Evolutionary conservation across 2,329 filamentous ascomycete genomes (phyloP).

Genomic region (Ophiostoma sp.): DNA sequence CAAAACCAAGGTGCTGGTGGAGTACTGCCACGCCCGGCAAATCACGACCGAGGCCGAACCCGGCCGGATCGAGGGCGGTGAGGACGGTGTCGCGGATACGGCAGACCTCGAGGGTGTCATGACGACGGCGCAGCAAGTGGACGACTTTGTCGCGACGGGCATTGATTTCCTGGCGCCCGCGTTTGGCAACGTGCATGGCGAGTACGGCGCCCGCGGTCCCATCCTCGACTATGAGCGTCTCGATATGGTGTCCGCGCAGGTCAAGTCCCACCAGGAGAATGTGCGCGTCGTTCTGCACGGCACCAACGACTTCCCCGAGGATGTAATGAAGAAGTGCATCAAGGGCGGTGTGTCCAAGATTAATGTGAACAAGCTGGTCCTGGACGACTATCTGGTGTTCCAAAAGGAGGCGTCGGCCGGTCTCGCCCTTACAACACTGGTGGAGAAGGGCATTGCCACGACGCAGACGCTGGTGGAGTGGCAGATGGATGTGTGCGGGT

Average conservation of each 20-base stretch:
- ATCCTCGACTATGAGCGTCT: conserved; percentile 55
- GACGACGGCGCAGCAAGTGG: conserved; percentile 61
- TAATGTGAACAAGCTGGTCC: conserved; percentile 50
- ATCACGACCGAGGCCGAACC: conserved; percentile 70
- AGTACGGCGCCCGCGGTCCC: conserved; percentile 58
- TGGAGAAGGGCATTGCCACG: conserved; percentile 48
- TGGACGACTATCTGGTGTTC: conserved; percentile 20
- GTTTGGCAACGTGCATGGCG: conserved; percentile 66
- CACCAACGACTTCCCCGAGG: conserved; percentile 37
- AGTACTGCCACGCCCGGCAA: conserved; percentile 61
- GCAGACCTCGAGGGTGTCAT: conserved; percentile 44
- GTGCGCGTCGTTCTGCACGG: conserved; percentile 32
- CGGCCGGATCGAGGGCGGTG: conserved; percentile 61
- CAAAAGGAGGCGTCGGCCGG: conserved; percentile 19
- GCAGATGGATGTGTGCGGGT: conserved; percentile 51
- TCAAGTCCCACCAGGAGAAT: conserved; percentile 14
- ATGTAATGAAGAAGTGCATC: conserved; percentile 55
- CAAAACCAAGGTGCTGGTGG: conserved; percentile 60
- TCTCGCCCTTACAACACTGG: conserved; percentile 40
- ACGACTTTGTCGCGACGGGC: conserved; percentile 61
- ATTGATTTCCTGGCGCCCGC: conserved; percentile 66
- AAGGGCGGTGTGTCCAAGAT: conserved; percentile 54
- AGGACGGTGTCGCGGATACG: conserved; percentile 63
- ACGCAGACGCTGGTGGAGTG: conserved; percentile 46
- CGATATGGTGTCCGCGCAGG: conserved; percentile 41